Evolutionary conservation across 805 yeast genomes (phyloP), one percentile per base, ranked within the genome.

Genomic region (Komagataella pastoris): DNA sequence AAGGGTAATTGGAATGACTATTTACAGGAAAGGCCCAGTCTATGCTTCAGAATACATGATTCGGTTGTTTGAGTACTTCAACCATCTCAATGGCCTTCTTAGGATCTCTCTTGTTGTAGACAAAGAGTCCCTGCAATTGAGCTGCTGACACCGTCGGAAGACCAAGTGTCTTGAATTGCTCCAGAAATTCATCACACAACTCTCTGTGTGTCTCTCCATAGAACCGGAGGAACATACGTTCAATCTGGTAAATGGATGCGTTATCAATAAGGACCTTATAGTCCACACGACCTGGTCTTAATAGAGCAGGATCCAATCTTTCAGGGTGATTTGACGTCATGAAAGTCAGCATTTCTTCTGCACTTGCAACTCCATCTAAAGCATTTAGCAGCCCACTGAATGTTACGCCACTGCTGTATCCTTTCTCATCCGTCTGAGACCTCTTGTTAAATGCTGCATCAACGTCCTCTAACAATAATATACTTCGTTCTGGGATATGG

Each of bases 301-400:
- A 69, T 47, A 93, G 75, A 0, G 99, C 99, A 1, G 97, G 88
- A 61, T 93, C 99, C 44, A 93, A 71, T 56, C 80, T 80, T 56
- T 93, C 98, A 0, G 97, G 97, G 62, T 93, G 99, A 66, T 93
- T 93, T 18, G 99, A 91, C 18, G 99, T 93, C 99, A 93, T 93
- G 66, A 93, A 93, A 0, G 97, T 91, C 40, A 93, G 75, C 48
- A 96, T 85, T 62, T 93, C 98, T 62, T 93, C 99, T 1, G 97
- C 96, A 24, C 96, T 87, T 3, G 98, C 93, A 17, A 93, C 98
- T 48, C 99, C 99, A 65, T 93, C 99, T 49, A 93, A 72, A 0
- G 99, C 96, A 63, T 93, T 93, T 54, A 93, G 70, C 48, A 93
- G 72, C 0, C 99, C 99, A 52, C 96, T 87, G 61, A 93, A 93